A percentile compares a stretch with the other conserved stretches of the same genome.
Conservation (phyloP, 306 rosid genomes). For the Cyamopsis tetragonoloba region DNA sequence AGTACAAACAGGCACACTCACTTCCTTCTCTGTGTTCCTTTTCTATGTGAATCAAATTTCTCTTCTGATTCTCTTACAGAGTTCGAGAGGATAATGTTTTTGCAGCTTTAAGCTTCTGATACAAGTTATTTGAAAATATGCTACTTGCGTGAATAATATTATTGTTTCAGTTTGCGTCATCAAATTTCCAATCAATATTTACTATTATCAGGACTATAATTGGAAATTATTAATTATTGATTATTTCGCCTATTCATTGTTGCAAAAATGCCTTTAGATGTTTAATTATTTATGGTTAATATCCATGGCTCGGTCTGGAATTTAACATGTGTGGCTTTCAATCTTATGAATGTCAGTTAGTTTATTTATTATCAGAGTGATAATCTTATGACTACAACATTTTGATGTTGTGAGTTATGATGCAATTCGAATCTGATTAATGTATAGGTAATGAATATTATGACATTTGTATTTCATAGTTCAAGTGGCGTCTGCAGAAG, state of each 20-base stretch:
- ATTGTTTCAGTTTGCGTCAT: background rate
- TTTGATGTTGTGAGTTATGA: slow-evolving; percentile 5
- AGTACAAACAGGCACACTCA: slow-evolving; percentile 78
- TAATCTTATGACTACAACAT: background rate
- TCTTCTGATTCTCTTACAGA: background rate
- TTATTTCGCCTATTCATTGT: slow-evolving; percentile 5
- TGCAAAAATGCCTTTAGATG: background rate
- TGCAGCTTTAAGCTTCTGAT: background rate
- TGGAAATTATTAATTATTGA: background rate
- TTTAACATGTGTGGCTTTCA: background rate
- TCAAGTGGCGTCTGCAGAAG: slow-evolving; percentile 78
- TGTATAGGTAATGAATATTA: slow-evolving; percentile 3
- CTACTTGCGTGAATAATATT: background rate
- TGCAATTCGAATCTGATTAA: slow-evolving; percentile 17
- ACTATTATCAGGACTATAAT: background rate
- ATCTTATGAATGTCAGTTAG: background rate
- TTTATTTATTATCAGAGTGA: too few species aligned
- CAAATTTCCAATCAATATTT: background rate
- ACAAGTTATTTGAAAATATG: slow-evolving; percentile 3
- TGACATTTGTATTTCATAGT: slow-evolving; percentile 43
- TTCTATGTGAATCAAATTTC: background rate
- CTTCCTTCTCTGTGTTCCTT: background rate
- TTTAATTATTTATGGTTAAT: background rate
- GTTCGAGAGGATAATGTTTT: background rate
- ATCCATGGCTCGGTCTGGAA: background rate